These are phyloP conservation scores for Suillus americanus DNA, from an alignment of 768 basidiomycete species.

Conservation along the genomic window DNA sequence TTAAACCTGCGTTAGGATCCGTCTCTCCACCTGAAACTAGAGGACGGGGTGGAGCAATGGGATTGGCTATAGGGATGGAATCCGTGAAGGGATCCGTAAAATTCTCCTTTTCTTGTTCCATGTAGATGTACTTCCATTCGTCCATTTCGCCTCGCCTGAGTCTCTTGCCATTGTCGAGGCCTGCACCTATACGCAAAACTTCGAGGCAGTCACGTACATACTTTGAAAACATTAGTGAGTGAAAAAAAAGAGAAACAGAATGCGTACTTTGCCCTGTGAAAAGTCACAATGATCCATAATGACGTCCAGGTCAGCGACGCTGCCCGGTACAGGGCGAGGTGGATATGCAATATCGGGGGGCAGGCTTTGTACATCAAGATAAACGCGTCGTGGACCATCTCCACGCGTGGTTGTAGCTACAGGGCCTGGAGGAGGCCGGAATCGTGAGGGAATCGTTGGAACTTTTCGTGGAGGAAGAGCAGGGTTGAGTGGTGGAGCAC, in stretches of 20 bases:
- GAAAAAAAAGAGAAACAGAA: slow-evolving; percentile 1
- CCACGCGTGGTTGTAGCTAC: slow-evolving; percentile 64
- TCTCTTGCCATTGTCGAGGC: slow-evolving; percentile 79
- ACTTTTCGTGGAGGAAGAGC: slow-evolving; percentile 61
- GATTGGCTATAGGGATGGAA: slow-evolving; percentile 27
- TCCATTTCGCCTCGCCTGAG: slow-evolving; percentile 74
- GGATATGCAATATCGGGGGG: slow-evolving; percentile 76
- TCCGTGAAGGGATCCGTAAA: slow-evolving; percentile 35
- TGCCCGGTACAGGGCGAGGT: slow-evolving; percentile 81
- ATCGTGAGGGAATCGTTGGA: slow-evolving; percentile 46
- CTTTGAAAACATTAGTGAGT: slow-evolving; percentile 37
- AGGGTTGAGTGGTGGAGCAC: slow-evolving; percentile 62
- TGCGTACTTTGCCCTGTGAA: slow-evolving; percentile 64
- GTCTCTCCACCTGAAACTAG: slow-evolving; percentile 28
- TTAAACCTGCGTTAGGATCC: slow-evolving; percentile 55
- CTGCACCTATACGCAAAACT: slow-evolving; percentile 86
- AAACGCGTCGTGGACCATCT: slow-evolving; percentile 74
- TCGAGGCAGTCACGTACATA: slow-evolving; percentile 98
- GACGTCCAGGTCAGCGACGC: slow-evolving; percentile 84
- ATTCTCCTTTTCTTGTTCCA: slow-evolving; percentile 54
- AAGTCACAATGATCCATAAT: slow-evolving; percentile 95
- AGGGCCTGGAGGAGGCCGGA: slow-evolving; percentile 45
- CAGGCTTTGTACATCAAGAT: slow-evolving; percentile 65
- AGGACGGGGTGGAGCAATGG: slow-evolving; percentile 21
- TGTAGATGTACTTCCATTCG: slow-evolving; percentile 87